Evolutionary conservation across 176 grass and related monocot species (phyloP), one percentile per base, ranked within the genome.

Genomic region (Zizania latifolia): DNA sequence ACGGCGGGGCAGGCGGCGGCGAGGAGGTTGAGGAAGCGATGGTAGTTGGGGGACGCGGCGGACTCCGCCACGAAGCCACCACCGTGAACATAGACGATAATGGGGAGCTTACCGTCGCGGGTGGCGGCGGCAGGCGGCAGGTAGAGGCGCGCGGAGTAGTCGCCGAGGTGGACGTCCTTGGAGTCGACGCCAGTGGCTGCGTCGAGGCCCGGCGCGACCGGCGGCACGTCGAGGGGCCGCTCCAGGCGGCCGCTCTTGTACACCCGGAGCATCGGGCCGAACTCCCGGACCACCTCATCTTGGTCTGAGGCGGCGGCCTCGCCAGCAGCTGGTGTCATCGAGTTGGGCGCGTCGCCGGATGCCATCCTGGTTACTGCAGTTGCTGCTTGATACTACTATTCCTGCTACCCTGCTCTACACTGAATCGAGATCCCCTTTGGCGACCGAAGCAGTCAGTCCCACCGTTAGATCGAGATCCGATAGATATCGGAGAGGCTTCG

Each of bases 171-270:
- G 66, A 87, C 79, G 79, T 87, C 85, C 66, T 24, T 57, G 85
- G 85, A 87, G 16, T 70, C 38, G 57, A 87, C 85, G 37, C 85
- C 80, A 11, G 85, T 83, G 68, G n/a, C 68, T 10, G 38, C 31
- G 7, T 87, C 80, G 19, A 43, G 48, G 39, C 74, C 74, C 9
- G 85, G 26, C 0, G n/a, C 59, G 12, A 66, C 80, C 0, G 85
- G 74, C 23, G 73, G 79, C 1, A 51, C 0, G 13, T 62, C 51
- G 39, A 59, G 31, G 29, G 74, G 80, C 5, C 80, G 80, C 74
- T 83, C 85, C n/a, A 83, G 7, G 68, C 85, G 80, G 80, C 85
- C 85, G 80, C 68, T 87, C 80, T 83, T 83, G 80, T 83, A 83
- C 46, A 67, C 34, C 2, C 80, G 74, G 30, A 87, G 68, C 29